Percentiles rank a stretch among this genome's conserved stretches.
Conservation (phyloP, 345 rosid species). For the Rhodamnia rubescens region DNA sequence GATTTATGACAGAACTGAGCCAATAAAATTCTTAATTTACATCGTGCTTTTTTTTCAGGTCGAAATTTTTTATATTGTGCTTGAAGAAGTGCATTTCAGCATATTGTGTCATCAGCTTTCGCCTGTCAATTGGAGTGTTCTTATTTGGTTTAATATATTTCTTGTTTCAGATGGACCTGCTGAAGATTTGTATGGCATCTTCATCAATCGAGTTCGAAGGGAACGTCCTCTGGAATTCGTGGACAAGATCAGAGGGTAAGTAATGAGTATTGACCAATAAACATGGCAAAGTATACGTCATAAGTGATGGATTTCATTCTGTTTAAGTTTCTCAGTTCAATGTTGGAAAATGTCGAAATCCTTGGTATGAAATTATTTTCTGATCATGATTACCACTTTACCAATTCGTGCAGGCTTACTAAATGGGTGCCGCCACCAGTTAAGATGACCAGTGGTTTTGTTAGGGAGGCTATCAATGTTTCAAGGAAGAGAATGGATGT, state of each 20-base stretch:
- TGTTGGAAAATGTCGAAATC: neutral
- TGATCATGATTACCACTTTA: neutral
- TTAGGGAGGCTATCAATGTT: slow-evolving; percentile 54
- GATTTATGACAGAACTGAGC: neutral
- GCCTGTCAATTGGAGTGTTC: neutral
- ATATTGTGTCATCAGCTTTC: neutral
- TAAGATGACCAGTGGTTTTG: slow-evolving; percentile 81
- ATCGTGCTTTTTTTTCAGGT: neutral
- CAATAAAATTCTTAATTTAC: neutral
- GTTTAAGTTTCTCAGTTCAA: neutral
- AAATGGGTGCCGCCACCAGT: slow-evolving; percentile 98
- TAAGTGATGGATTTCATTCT: neutral
- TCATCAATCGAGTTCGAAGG: slow-evolving; percentile 66
- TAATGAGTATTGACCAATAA: neutral
- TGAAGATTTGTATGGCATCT: slow-evolving; percentile 91
- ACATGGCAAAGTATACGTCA: neutral
- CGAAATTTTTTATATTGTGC: too few relatives aligned
- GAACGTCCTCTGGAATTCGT: slow-evolving; percentile 68
- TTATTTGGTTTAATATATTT: neutral
- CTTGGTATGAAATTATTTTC: neutral
- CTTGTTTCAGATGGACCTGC: slow-evolving; percentile 70
- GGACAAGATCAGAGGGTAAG: slow-evolving; percentile 77
- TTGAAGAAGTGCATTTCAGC: neutral
- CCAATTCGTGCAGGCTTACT: slow-evolving; percentile 43
- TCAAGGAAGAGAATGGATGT: slow-evolving; percentile 94